Conservation (phyloP, 2,329 filamentous ascomycete genomes). For the Endoconidiophora laricicola region DNA sequence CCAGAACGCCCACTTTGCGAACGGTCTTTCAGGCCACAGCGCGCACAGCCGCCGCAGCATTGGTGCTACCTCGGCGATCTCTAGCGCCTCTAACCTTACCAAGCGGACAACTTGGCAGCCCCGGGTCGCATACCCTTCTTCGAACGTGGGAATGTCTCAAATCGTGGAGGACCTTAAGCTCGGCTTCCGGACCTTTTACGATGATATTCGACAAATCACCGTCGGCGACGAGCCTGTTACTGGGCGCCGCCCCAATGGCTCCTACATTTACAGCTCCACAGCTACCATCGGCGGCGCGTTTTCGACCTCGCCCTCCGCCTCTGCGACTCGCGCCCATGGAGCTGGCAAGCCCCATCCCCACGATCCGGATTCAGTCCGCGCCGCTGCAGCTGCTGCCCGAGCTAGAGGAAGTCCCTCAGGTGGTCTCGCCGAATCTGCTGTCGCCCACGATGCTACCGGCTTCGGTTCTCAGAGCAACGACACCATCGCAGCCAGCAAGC, state of each 20-base stretch:
- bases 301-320: conserved; percentile 1
- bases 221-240: conserved; percentile 81
- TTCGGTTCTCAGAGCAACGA: background rate
- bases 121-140: conserved; percentile 24
- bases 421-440: conserved; percentile 12
- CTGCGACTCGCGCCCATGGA: conserved; percentile 8
- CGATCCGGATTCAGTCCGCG: conserved; percentile 31
- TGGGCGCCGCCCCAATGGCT: conserved; percentile 22
- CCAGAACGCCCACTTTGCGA: conserved; percentile 8
- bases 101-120: conserved; percentile 47
- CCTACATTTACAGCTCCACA: conserved; percentile 9
- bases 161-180: conserved; percentile 80
- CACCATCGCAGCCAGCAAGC: background rate
- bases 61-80: conserved; percentile 14
- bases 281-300: background rate
- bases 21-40: conserved; percentile 8
- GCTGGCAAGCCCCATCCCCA: conserved; percentile 15
- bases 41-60: conserved; percentile 5
- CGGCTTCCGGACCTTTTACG: conserved; percentile 84
- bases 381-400: conserved; percentile 23
- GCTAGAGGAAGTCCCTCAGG: conserved; percentile 18
- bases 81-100: conserved; percentile 22
- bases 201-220: conserved; percentile 87
- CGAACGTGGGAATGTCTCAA: conserved; percentile 42
- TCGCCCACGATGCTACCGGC: conserved; percentile 6